phyloP scores from a whole-genome alignment of 2,329 filamentous ascomycete species.

The Talaromyces amestolkiae region DNA sequence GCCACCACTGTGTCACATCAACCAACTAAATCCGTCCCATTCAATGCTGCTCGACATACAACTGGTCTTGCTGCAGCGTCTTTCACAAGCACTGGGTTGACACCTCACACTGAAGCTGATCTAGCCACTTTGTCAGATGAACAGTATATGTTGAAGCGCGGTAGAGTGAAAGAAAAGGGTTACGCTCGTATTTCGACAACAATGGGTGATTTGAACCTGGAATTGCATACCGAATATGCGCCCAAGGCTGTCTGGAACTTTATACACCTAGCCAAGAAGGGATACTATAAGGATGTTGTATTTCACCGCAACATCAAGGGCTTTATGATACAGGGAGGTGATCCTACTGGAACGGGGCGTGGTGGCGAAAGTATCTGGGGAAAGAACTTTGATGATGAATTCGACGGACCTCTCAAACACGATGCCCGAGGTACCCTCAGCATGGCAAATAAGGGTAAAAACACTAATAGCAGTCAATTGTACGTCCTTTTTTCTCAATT shows the following conservation, averaged over 20 bases:
- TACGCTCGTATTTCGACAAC: constrained; percentile 89
- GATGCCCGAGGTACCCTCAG: constrained; percentile 74
- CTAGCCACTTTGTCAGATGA: constrained; percentile 85
- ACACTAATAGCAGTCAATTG: constrained; percentile 93
- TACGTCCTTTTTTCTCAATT: constrained; percentile 29
- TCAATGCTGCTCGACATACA: constrained; percentile 87
- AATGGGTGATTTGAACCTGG: constrained; percentile 78
- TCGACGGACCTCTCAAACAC: constrained; percentile 85
- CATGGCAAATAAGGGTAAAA: constrained; percentile 99
- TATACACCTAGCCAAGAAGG: constrained; percentile 77
- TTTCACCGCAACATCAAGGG: constrained; percentile 94
- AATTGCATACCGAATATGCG: constrained; percentile 85
- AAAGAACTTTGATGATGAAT: constrained; percentile 90
- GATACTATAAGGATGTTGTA: constrained; percentile 78
- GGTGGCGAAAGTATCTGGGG: constrained; percentile 92
- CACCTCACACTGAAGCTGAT: constrained; percentile 84
- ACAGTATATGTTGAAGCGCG: constrained; percentile 93
- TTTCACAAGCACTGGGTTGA: constrained; percentile 91
- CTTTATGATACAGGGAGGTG: constrained; percentile 98
- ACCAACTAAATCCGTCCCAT: constrained; percentile 50
- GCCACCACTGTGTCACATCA: constrained; percentile 23
- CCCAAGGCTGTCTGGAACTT: constrained; percentile 98
- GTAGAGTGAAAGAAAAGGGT: constrained; percentile 82
- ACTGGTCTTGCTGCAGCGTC: constrained; percentile 88
- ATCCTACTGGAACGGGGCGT: constrained; percentile 85